Conservation (phyloP, 148 eudicot species). For the Diospyros lotus region DNA sequence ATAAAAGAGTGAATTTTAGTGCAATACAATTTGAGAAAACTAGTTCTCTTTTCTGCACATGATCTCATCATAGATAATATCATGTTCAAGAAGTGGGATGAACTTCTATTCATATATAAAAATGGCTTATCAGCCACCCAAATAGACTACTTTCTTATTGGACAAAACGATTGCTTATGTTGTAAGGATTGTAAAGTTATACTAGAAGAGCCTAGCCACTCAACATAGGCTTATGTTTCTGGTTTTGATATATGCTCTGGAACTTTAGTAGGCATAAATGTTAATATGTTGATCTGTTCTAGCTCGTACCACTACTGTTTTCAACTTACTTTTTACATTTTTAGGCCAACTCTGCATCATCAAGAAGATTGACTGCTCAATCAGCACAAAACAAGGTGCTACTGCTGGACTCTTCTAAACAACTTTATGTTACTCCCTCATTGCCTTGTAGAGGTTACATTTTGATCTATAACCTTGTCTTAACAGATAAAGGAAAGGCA, state of each 20-base stretch:
- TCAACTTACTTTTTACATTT: neutral
- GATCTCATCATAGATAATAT: too few relatives aligned
- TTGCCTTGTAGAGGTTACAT: neutral
- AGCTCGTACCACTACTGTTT: neutral
- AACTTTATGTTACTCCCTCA: neutral
- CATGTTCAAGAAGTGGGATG: too few relatives aligned
- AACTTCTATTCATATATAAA: too few relatives aligned
- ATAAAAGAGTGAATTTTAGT: too few relatives aligned
- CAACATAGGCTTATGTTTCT: neutral
- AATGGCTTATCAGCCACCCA: too few relatives aligned
- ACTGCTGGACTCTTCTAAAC: neutral
- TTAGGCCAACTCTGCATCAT: conserved; percentile 33
- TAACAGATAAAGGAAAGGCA: conserved; percentile 31
- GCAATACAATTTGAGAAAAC: too few relatives aligned
- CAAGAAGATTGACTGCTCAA: conserved; percentile 24
- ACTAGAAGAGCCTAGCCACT: too few relatives aligned
- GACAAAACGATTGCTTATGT: too few relatives aligned
- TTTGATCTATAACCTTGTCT: conserved; percentile 4
- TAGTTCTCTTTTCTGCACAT: too few relatives aligned
- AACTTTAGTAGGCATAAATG: neutral
- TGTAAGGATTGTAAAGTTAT: too few relatives aligned
- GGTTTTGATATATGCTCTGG: neutral
- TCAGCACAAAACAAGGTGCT: conserved; percentile 21
- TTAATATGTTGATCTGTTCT: neutral
- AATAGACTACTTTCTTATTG: too few relatives aligned